Percentiles rank a stretch among this genome's conserved stretches.
These are phyloP conservation scores for Fraxinus sp. DNA, from an alignment of 305 asterid genomes.

Conservation along the genomic window DNA sequence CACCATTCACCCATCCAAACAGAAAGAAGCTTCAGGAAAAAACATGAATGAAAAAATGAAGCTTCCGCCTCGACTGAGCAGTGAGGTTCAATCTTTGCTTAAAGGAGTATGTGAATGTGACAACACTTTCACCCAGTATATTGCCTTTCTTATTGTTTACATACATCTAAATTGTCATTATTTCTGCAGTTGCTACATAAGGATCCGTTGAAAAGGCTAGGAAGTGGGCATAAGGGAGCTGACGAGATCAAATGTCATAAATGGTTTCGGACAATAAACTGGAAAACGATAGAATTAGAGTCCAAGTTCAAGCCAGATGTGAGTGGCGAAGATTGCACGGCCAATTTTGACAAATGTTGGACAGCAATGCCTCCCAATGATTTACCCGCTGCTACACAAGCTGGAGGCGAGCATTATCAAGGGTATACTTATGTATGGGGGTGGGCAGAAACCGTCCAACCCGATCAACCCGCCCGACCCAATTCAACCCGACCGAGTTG, in stretches of 20 bases:
- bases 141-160: not conserved
- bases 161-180: not conserved
- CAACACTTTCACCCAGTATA: not conserved
- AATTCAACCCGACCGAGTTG: too few relatives aligned
- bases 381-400: conserved; percentile 85
- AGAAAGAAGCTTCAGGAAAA: conserved; percentile 92
- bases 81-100: conserved; percentile 79
- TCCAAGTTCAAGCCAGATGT: conserved; percentile 85
- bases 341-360: conserved; percentile 85
- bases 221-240: conserved; percentile 74
- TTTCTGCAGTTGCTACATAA: conserved; percentile 65
- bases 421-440: conserved; percentile 77
- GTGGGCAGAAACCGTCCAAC: too few relatives aligned
- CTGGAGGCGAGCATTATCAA: conserved; percentile 74
- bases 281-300: conserved; percentile 69
- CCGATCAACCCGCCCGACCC: too few relatives aligned
- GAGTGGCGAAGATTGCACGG: conserved; percentile 76
- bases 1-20: conserved; percentile 72
- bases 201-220: conserved; percentile 70
- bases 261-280: conserved; percentile 70
- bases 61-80: conserved; percentile 76
- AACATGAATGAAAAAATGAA: conserved; percentile 73
- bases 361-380: conserved; percentile 82
- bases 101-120: conserved; percentile 85
- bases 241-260: conserved; percentile 79